Evolutionary conservation across 345 rosid species (phyloP).

Genomic region (Carallia pectinifolia): DNA sequence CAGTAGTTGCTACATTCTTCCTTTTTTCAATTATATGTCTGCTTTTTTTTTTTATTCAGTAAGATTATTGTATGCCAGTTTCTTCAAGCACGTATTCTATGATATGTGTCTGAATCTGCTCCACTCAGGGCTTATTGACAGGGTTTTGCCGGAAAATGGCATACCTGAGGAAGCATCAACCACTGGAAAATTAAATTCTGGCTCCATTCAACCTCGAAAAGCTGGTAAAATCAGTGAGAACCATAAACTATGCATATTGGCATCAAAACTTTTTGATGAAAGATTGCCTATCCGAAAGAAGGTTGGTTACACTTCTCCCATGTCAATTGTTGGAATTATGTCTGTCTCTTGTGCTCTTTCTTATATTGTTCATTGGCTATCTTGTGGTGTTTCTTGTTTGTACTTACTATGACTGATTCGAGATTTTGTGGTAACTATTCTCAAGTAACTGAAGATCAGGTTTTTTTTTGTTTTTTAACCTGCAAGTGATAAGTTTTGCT

Average conservation of each 20-base stretch:
- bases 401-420: no score
- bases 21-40: background rate
- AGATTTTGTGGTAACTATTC: no score
- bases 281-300: slow-evolving; percentile 45
- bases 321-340: background rate
- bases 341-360: background rate
- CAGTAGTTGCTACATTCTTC: background rate
- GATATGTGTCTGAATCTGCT: slow-evolving; percentile 4
- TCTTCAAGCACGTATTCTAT: background rate
- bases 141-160: slow-evolving; percentile 6
- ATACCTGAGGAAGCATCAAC: slow-evolving; percentile 30
- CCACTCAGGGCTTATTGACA: slow-evolving; percentile 11
- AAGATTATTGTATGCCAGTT: background rate
- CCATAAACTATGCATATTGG: slow-evolving; percentile 24
- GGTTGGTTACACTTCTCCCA: slow-evolving; percentile 22
- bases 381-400: no score
- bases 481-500: no score
- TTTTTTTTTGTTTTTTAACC: no score
- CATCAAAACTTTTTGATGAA: slow-evolving; percentile 43
- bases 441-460: no score
- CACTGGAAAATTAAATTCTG: slow-evolving; percentile 23
- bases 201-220: slow-evolving; percentile 16
- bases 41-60: background rate
- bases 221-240: slow-evolving; percentile 10
- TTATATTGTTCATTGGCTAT: background rate